Base-by-base conservation (phyloP, 306 rosid genomes). In the Trifolium subterraneum region DNA sequence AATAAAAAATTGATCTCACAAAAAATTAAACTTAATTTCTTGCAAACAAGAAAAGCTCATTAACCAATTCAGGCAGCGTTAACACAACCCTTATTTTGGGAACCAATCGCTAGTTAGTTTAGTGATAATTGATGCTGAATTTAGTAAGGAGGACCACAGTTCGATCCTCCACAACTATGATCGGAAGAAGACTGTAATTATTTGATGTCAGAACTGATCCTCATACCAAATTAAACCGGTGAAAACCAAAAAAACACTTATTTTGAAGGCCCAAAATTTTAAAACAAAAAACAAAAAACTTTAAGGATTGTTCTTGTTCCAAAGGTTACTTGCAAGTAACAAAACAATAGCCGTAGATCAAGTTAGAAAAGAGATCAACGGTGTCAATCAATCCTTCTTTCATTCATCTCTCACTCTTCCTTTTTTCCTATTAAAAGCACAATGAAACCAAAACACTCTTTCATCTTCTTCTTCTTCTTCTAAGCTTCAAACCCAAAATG, bases 401-500 rank as follows among this genome's bases (percentile, higher is more conserved):
- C 12, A 31, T 15, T 13, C 18, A 12, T 8, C 18, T 0, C 3
- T 1, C 52, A 11, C 54, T 2, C 54, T 31, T 36, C 1, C 70
- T n/a, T 29, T 11, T 11, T 38, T 12, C 55, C 71, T 66, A 66
- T 66, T 66, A 41, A 66, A 66, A 66, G 14, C 66, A 3, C 12
- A 64, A 52, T 13, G n/a, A 55, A 64, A 54, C 75, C 52, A 55
- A 71, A 33, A 6, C 11, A 31, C 19, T 38, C 48, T 76, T 76
- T 67, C 80, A 55, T 6, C 68, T 65, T 42, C 48, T 42, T 42
- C 15, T 41, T 41, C 15, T 41, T 42, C 15, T 42, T 23, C 51
- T 5, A 33, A 2, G 1, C 19, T 15, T 12, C 9, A 8, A 75
- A 13, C 42, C 16, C 39, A 14, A 71, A 82, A 88, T 82, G 90